Evolutionary conservation across 192 early-diverging fungal species (phyloP), one percentile per base, ranked within the genome.

Genomic region (Coemansia sp.): DNA sequence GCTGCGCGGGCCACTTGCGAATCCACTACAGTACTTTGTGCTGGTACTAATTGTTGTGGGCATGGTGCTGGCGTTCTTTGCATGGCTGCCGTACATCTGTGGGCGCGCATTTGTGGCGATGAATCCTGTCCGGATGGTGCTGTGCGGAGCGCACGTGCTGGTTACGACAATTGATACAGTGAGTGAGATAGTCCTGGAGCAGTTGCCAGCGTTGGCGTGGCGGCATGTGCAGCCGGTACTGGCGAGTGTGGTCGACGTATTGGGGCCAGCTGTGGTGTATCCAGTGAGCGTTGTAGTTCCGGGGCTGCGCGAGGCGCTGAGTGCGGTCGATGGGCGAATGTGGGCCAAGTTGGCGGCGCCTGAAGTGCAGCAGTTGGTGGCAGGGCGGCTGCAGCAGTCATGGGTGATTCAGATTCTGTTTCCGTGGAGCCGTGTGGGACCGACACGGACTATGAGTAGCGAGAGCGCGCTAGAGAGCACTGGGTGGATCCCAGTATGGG

Each of bases 1-100:
- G 8, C 85, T 98, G 69, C 84, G 90, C 6, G 96, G 96, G 0
- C 91, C 94, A 12, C 61, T 90, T n/a, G 82, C 87, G 69, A 83
- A 90, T 58, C 67, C 96, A 0, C 48, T 90, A 9, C 92, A 94
- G 66, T 92, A 94, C 70, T 91, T 92, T 51, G 82, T 89, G 7
- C 82, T 95, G 21, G 92, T 95, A 41, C 57, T 90, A 6, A 65
- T 92, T 10, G 69, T 96, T 60, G 86, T 95, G 27, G 66, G 84
- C 24, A 75, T 89, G 50, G 88, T 91, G 37, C 64, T 97, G 57
- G 84, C 83, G 15, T 69, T 85, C 22, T 88, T 90, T 5, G 79
- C 88, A 4, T 93, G 91, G 90, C 62, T 90, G 5, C 95, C 95
- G 4, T 92, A 86, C 58, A 82, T 74, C 7, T 27, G 62, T 37